These are phyloP conservation scores for Akanthomyces dipterigenus DNA, from an alignment of 2,329 filamentous ascomycete species.

Conservation along the genomic window DNA sequence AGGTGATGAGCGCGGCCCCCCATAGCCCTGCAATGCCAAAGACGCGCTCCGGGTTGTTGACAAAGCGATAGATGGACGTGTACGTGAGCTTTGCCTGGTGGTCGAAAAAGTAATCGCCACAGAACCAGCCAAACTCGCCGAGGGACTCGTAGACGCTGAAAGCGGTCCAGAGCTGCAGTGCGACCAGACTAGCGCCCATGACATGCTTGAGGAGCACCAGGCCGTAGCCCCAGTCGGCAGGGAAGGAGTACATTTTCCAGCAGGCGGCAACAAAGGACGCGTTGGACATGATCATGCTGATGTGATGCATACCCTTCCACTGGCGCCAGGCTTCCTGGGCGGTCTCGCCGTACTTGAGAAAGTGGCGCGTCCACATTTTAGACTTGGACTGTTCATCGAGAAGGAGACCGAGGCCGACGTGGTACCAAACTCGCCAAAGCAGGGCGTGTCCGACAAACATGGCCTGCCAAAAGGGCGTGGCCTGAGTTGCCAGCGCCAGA, in stretches of 20 bases:
- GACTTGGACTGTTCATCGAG: constrained; percentile 78
- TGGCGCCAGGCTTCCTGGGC: constrained; percentile 91
- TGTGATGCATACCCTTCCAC: constrained; percentile 93
- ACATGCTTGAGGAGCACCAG: constrained; percentile 82
- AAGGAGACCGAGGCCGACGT: constrained; percentile 77
- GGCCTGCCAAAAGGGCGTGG: constrained; percentile 65
- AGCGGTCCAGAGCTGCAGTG: constrained; percentile 87
- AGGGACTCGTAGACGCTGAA: constrained; percentile 91
- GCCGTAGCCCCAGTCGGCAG: constrained; percentile 80
- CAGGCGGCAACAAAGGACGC: constrained; percentile 81
- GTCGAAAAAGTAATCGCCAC: constrained; percentile 97
- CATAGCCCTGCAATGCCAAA: constrained; percentile 92
- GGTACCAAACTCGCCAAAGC: constrained; percentile 86
- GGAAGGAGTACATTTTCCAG: constrained; percentile 94
- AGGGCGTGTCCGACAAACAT: constrained; percentile 77
- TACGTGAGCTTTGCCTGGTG: constrained; percentile 82
- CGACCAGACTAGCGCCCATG: constrained; percentile 70
- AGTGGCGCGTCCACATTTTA: constrained; percentile 95
- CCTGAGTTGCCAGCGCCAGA: constrained; percentile 69
- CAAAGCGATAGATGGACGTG: constrained; percentile 92
- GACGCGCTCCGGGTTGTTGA: constrained; percentile 95
- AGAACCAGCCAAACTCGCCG: constrained; percentile 98
- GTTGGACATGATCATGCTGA: constrained; percentile 87
- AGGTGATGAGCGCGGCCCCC: constrained; percentile 90
- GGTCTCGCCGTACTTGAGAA: constrained; percentile 91